Evolutionary conservation across 192 early-diverging fungal species (phyloP), one percentile per base, ranked within the genome.

Genomic region (Coemansia sp.): DNA sequence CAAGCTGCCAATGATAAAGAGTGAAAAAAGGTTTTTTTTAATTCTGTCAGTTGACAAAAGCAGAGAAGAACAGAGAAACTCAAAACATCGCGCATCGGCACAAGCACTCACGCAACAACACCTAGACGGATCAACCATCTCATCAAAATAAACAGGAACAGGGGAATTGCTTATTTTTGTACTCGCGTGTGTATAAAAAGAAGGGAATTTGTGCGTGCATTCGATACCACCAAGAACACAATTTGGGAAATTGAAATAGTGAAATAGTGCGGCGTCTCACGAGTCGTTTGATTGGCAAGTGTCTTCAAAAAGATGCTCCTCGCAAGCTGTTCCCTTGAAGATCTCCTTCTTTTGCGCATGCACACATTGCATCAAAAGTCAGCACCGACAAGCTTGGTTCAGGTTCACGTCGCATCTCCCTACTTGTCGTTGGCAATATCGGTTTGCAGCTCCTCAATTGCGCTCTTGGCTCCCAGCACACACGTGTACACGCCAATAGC

Each of bases 401-500:
- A 34, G 31, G 31, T 34, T 8, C 4, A 34, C 8, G 31, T 8
- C 5, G 26, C 26, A 26, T 26, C 26, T 26, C 26, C 26, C 7
- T 36, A 61, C 36, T 70, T 70, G 40, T 64, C 50, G 4, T 54
- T 22, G 25, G 31, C 55, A 38, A 74, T 64, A 26, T 74, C 60
- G 25, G 44, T 46, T 4, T 46, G 66, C 61, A 74, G 46, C 37
- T 62, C 61, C 72, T 74, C 72, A 22, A 74, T 60, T 11, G 72
- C 72, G 25, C 72, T 60, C 66, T 74, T 74, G 49, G 66, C 66
- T 14, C 72, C 72, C 34, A 74, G 40, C 40, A 74, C 62, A 28
- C 66, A 65, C n/a, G 62, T 47, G 48, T 74, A 74, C 6, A 60
- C 28, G 42, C 72, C 72, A 11, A 74, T 36, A 6, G 66, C 70